Percentiles rank a stretch among this genome's conserved stretches.
phyloP scores from a whole-genome alignment of 179 eudicot species.

The Corrigiola litoralis region DNA sequence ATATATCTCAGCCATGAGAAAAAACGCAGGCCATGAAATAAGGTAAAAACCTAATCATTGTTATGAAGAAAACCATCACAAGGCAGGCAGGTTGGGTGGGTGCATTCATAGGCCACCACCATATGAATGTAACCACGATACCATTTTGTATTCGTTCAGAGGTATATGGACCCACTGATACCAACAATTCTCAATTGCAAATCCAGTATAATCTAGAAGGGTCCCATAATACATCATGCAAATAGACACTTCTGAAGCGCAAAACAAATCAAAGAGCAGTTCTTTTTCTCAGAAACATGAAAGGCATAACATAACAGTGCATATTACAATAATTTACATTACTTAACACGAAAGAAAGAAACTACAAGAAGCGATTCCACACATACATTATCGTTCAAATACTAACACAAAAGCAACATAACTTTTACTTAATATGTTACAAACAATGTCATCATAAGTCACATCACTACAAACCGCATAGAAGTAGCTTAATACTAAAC shows the following conservation, averaged over 20 bases:
- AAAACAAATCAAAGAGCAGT: background rate
- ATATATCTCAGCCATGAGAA: slow-evolving; percentile 6
- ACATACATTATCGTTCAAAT: background rate
- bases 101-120: slow-evolving; percentile 18
- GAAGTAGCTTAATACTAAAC: background rate
- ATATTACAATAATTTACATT: slow-evolving; percentile 4
- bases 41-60: slow-evolving; percentile 18
- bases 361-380: background rate
- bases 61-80: slow-evolving; percentile 14
- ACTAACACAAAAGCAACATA: too few relatives aligned
- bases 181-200: slow-evolving; percentile 26
- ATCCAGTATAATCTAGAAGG: slow-evolving; percentile 23
- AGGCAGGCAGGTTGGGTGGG: slow-evolving; percentile 24
- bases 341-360: slow-evolving; percentile 1
- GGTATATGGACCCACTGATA: slow-evolving; percentile 15
- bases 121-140: slow-evolving; percentile 8
- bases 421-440: background rate
- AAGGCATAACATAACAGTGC: background rate
- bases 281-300: too few relatives aligned
- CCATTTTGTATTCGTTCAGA: slow-evolving; percentile 21
- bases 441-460: background rate
- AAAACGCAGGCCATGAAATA: slow-evolving; percentile 15
- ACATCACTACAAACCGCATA: slow-evolving; percentile 10
- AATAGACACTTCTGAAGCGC: slow-evolving; percentile 11
- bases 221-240: slow-evolving; percentile 24